Conservation (phyloP, 2,329 filamentous ascomycete species). For the Sphaerostilbella broomeana region DNA sequence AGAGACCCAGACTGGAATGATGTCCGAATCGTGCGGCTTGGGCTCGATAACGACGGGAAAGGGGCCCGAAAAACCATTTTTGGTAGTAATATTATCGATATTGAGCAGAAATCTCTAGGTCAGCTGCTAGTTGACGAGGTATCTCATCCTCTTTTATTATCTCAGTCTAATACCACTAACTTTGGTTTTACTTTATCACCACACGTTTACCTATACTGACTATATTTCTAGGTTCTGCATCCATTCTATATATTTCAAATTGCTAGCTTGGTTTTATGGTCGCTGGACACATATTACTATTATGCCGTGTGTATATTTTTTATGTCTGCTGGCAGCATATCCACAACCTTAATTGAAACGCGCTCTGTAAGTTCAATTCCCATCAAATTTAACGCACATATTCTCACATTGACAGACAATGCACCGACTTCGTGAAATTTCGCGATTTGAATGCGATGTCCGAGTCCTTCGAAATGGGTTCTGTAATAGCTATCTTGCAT, state of each 20-base stretch:
- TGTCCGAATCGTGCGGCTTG: conserved; percentile 64
- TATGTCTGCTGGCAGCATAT: conserved; percentile 90
- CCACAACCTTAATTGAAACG: conserved; percentile 83
- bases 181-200: not conserved
- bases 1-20: conserved; percentile 88
- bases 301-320: conserved; percentile 92
- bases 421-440: conserved; percentile 83
- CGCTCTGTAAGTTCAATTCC: conserved; percentile 52
- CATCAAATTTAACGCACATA: not conserved
- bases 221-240: conserved; percentile 67
- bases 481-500: conserved; percentile 47
- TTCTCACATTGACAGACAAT: conserved; percentile 57
- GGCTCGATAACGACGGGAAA: conserved; percentile 85
- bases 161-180: not conserved
- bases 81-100: conserved; percentile 84
- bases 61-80: conserved; percentile 79
- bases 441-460: conserved; percentile 90
- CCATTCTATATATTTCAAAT: conserved; percentile 98
- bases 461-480: conserved; percentile 91
- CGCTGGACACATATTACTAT: conserved; percentile 93
- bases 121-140: conserved; percentile 88
- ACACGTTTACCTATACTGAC: not conserved
- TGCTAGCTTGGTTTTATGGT: conserved; percentile 90
- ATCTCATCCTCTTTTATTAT: conserved; percentile 5
- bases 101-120: conserved; percentile 77